phyloP scores from a whole-genome alignment of 1,284 basidiomycete genomes.

The Cutaneotrichosporon spelunceum region DNA sequence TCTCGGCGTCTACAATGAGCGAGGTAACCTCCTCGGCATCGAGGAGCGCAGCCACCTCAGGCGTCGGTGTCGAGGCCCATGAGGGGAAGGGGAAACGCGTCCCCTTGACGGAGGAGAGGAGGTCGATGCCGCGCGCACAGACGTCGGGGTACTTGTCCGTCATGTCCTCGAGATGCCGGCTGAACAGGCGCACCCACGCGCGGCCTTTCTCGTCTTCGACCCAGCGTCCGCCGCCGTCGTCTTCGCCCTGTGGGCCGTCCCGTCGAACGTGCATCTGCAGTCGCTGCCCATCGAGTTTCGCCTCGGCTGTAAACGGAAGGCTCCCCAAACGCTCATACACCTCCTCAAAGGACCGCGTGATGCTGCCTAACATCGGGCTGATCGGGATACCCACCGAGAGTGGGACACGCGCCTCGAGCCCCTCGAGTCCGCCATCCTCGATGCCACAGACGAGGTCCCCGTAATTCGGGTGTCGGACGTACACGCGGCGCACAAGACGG shows the following conservation, averaged over 20 bases:
- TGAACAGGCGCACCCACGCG: conserved; percentile 69
- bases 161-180: conserved; percentile 85
- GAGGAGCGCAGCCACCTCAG: conserved; percentile 34
- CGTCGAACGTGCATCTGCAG: conserved; percentile 73
- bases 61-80: conserved; percentile 30
- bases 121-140: conserved; percentile 57
- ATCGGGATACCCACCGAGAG: conserved; percentile 66
- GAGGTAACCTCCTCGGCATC: conserved; percentile 55
- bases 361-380: conserved; percentile 55
- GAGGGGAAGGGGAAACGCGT: conserved; percentile 27
- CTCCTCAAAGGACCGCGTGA: conserved; percentile 75
- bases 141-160: conserved; percentile 92
- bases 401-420: conserved; percentile 63
- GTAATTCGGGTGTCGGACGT: conserved; percentile 85
- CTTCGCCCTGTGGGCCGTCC: conserved; percentile 44
- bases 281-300: conserved; percentile 82
- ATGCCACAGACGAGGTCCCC: conserved; percentile 69
- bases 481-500: conserved; percentile 67
- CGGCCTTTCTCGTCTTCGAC: conserved; percentile 51
- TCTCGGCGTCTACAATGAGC: conserved; percentile 94
- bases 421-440: conserved; percentile 64
- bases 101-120: conserved; percentile 28
- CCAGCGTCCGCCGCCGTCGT: conserved; percentile 49
- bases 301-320: conserved; percentile 70
- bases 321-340: conserved; percentile 69